Base-by-base conservation (phyloP, 805 yeast genomes). In the Yarrowia yakushimensis region DNA sequence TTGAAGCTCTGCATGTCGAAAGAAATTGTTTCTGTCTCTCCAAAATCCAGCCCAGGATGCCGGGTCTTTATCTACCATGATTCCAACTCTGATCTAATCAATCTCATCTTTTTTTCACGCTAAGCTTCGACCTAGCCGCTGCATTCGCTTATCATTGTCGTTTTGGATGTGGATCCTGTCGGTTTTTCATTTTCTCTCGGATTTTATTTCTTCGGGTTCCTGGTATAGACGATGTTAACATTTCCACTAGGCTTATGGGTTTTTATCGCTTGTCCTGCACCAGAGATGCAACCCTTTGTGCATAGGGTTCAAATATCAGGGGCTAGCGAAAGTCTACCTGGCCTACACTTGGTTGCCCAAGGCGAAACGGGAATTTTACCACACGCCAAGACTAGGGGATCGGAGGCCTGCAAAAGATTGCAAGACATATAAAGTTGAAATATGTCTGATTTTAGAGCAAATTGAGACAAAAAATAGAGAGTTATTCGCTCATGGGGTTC, bases 241-340 rank as follows among this genome's bases (percentile, higher is more conserved):
- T 45, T 45, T 45, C 52, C 52, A 45, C 36, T 45, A 45, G 52
- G 52, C 18, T 45, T 45, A 36, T 45, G 30, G 41, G 33, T 45
- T 27, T 45, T 45, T 45, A 6, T 45, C 17, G 12, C 9, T 10
- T 6, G 36, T 18, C 34, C 36, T 45, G 52, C 52, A 45, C 20
- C 33, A 3, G 4, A n/a, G 31, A 25, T n/a, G 48, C 48, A 33
- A 15, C 13, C 48, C 27, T 42, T 25, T 13, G n/a, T 17, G 28
- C 31, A 15, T 20, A 25, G 48, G n/a, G 48, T 25, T 25, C 7
- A 13, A 22, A 42, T 42, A 42, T 42, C 48, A 42, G 48, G 48
- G 48, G 48, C 31, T 27, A 42, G 15, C 20, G 18, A 42, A 42
- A 42, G 31, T 9, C 48, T n/a, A 27, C n/a, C n/a, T n/a, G n/a